Conservation (phyloP, 2,329 filamentous ascomycete species). For the Dothideomycetes sp. region DNA sequence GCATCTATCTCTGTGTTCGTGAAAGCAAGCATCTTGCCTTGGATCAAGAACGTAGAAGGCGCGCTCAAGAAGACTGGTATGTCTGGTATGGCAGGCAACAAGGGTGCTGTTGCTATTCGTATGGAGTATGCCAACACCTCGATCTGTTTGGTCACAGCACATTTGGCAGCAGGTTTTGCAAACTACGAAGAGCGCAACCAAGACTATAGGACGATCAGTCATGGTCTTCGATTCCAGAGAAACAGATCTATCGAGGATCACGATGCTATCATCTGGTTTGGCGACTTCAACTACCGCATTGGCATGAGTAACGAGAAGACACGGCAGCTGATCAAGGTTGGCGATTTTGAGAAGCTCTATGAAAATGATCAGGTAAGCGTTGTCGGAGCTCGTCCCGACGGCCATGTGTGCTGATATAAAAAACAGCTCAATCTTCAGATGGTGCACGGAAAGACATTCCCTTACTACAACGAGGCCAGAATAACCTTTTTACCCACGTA, state of each 20-base stretch:
- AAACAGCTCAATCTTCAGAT: slow-evolving; percentile 77
- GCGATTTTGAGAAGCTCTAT: slow-evolving; percentile 70
- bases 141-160: slow-evolving; percentile 91
- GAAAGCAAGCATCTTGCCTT: slow-evolving; percentile 61
- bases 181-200: slow-evolving; percentile 95
- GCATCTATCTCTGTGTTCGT: slow-evolving; percentile 90
- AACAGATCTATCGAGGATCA: slow-evolving; percentile 90
- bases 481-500: slow-evolving; percentile 91
- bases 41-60: slow-evolving; percentile 95
- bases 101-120: slow-evolving; percentile 91
- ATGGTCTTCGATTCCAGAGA: slow-evolving; percentile 80
- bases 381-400: too few species aligned
- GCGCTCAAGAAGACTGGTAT: slow-evolving; percentile 89
- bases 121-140: slow-evolving; percentile 90
- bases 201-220: slow-evolving; percentile 82
- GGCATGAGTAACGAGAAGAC: slow-evolving; percentile 72
- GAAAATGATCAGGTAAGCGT: slow-evolving; percentile 66
- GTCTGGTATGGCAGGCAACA: slow-evolving; percentile 96
- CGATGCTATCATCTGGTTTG: slow-evolving; percentile 84
- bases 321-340: slow-evolving; percentile 60
- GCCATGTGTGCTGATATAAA: not conserved
- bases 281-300: slow-evolving; percentile 97
- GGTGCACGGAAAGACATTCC: slow-evolving; percentile 83
- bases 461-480: slow-evolving; percentile 79
- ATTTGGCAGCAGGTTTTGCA: slow-evolving; percentile 88